Evolutionary conservation across 2,329 filamentous ascomycete species (phyloP), one percentile per base, ranked within the genome.

Genomic region (Scedosporium minutisporum): DNA sequence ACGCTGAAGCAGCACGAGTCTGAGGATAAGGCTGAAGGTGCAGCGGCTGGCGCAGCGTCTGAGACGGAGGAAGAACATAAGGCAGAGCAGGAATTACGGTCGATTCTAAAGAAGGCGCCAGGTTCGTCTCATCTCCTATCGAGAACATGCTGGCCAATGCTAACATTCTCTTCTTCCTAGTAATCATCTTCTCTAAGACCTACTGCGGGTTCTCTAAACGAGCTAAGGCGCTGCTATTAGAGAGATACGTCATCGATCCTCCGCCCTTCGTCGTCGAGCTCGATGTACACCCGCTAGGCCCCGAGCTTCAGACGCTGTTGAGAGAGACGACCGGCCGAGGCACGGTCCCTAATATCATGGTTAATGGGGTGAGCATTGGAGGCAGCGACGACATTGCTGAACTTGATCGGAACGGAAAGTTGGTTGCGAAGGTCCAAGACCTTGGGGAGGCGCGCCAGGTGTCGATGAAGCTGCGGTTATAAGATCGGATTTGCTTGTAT

Each of bases 151-250:
- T 41, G 44, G 9, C 27, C 12, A 23, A 44, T 38, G 18, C 38
- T 60, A 16, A 63, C 51, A 10, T 48, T 64, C 69, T 25, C 6
- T 6, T 18, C 14, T 21, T 3, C 12, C 29, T 67, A 95, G 91
- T 97, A 64, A 90, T 97, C 72, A 91, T 99, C 69, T 97, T 97
- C 78, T 96, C 92, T 66, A 97, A 99, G 76, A 85, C 89, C 1
- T 96, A 93, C 77, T 99, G 95, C 74, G 91, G 89, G 0, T 88
- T 84, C 76, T 97, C 92, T 60, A 88, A 87, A 71, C 87, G 86
- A 68, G 95, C 95, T 57, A 99, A 99, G 76, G 80, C 81, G 53
- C 83, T 97, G 63, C 83, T 99, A 48, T 84, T 96, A 51, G 85
- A 93, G 23, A 87, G 89, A 68, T 97, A 97, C 78, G 80, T 79